These are phyloP conservation scores for Gynostemma pentaphyllum DNA, from an alignment of 306 rosid species.

Conservation along the genomic window DNA sequence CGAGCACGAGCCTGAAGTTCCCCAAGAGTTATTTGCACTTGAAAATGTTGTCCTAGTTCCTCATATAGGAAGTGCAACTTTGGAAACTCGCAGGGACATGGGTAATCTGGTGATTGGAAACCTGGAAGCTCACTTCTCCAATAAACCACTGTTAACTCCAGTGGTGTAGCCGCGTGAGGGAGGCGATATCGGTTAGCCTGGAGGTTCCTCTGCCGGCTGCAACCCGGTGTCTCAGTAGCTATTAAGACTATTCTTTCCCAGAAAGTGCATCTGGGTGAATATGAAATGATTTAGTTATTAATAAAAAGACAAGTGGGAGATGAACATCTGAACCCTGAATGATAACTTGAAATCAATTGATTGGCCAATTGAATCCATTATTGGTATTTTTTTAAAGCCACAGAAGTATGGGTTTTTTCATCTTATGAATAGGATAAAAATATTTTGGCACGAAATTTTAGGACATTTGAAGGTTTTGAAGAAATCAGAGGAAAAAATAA, in stretches of 20 bases:
- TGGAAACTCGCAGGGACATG: conserved; percentile 66
- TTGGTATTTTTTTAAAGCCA: not conserved
- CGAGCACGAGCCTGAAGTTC: conserved; percentile 70
- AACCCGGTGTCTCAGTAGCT: not conserved
- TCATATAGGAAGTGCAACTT: conserved; percentile 58
- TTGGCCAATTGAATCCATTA: too few relatives aligned
- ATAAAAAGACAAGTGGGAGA: too few relatives aligned
- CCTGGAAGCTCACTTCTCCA: conserved; percentile 69
- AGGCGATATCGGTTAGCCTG: not conserved
- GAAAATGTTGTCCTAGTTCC: conserved; percentile 71
- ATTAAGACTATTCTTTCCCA: not conserved
- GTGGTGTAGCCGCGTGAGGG: conserved; percentile 14
- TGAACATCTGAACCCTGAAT: too few relatives aligned
- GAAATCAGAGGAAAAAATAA: too few relatives aligned
- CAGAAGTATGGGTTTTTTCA: not conserved
- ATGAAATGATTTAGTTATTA: not conserved
- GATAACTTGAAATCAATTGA: too few relatives aligned
- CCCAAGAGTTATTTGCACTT: conserved; percentile 50
- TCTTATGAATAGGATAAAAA: not conserved
- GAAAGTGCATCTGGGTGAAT: not conserved
- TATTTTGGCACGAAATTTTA: not conserved
- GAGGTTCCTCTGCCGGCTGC: not conserved
- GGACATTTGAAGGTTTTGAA: not conserved
- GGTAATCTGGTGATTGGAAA: conserved; percentile 64
- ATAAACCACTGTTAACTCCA: conserved; percentile 59